Percentiles rank a stretch among this genome's conserved stretches.
phyloP scores from a whole-genome alignment of 768 basidiomycete species.

The Kwoniella botswanensis region DNA sequence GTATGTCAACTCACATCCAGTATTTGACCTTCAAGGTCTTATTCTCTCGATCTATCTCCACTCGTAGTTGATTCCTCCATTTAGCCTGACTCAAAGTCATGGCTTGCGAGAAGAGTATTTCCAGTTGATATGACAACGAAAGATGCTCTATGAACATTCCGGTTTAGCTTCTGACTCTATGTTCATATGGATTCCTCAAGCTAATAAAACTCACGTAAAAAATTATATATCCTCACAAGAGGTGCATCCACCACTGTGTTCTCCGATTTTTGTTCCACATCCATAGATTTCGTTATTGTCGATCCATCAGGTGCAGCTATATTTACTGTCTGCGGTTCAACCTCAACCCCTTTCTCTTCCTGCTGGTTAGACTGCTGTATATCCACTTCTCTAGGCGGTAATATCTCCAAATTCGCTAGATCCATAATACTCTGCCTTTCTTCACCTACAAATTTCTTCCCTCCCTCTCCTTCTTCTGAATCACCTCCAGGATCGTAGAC shows the following conservation, averaged over 20 bases:
- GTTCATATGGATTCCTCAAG: background rate
- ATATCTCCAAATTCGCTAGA: slow-evolving; percentile 43
- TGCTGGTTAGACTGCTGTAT: background rate
- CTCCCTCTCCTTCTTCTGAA: slow-evolving; percentile 55
- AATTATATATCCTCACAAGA: slow-evolving; percentile 81
- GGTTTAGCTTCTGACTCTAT: background rate
- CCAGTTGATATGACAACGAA: slow-evolving; percentile 81
- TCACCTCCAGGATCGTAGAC: slow-evolving; percentile 72
- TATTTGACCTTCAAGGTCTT: slow-evolving; percentile 77
- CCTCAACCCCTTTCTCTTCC: slow-evolving; percentile 5
- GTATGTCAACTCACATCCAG: slow-evolving; percentile 70
- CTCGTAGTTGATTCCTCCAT: slow-evolving; percentile 62
- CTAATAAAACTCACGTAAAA: slow-evolving; percentile 71
- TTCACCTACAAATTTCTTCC: slow-evolving; percentile 39
- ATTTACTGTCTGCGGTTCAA: slow-evolving; percentile 3
- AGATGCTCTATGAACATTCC: slow-evolving; percentile 13
- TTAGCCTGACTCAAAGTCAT: slow-evolving; percentile 39
- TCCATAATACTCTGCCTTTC: slow-evolving; percentile 46
- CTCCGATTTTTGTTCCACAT: slow-evolving; percentile 36
- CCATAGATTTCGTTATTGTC: background rate
- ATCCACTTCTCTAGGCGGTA: slow-evolving; percentile 18
- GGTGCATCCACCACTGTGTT: slow-evolving; percentile 73
- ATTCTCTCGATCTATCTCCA: slow-evolving; percentile 72
- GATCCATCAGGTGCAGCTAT: background rate
- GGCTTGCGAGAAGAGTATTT: slow-evolving; percentile 65